phyloP scores from a whole-genome alignment of 2,329 filamentous ascomycete species.

The Paracamarosporium sp. region DNA sequence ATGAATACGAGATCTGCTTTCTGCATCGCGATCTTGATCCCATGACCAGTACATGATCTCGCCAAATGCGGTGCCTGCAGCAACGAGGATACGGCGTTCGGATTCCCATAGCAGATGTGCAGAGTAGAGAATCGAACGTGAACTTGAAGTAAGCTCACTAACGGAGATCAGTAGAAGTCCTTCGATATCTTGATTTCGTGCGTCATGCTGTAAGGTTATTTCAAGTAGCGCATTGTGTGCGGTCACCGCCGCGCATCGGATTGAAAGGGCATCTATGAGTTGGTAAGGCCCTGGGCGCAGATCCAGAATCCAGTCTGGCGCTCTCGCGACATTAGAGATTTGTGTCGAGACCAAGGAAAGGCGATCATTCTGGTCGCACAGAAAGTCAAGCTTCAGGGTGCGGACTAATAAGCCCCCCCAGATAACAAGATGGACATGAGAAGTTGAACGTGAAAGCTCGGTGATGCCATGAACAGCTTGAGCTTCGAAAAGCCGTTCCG shows the following conservation, averaged over 20 bases:
- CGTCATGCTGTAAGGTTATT: conserved; percentile 42
- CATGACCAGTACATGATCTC: conserved; percentile 92
- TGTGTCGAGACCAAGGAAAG: conserved; percentile 18
- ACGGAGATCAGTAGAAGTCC: conserved; percentile 42
- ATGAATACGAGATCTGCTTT: conserved; percentile 51
- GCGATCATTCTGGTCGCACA: conserved; percentile 28
- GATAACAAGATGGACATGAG: conserved; percentile 35
- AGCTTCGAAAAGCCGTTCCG: conserved; percentile 64
- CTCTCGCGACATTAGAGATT: conserved; percentile 28
- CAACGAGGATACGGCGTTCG: conserved; percentile 70
- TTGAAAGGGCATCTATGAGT: conserved; percentile 13
- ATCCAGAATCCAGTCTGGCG: conserved; percentile 48
- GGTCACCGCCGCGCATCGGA: conserved; percentile 62
- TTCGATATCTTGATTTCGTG: conserved; percentile 7
- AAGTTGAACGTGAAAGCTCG: conserved; percentile 40
- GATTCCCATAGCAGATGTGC: conserved; percentile 74
- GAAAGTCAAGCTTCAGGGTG: conserved; percentile 42
- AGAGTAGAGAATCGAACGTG: conserved; percentile 86
- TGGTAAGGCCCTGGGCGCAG: conserved; percentile 25
- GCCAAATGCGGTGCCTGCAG: conserved; percentile 91
- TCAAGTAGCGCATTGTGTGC: conserved; percentile 83
- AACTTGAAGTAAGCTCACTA: conserved; percentile 65
- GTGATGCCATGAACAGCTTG: conserved; percentile 78
- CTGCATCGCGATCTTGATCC: conserved; percentile 29
- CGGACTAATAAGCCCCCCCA: conserved; percentile 56